Conservation (phyloP, 495 filamentous ascomycete genomes). For the Aspergillus sparsus region DNA sequence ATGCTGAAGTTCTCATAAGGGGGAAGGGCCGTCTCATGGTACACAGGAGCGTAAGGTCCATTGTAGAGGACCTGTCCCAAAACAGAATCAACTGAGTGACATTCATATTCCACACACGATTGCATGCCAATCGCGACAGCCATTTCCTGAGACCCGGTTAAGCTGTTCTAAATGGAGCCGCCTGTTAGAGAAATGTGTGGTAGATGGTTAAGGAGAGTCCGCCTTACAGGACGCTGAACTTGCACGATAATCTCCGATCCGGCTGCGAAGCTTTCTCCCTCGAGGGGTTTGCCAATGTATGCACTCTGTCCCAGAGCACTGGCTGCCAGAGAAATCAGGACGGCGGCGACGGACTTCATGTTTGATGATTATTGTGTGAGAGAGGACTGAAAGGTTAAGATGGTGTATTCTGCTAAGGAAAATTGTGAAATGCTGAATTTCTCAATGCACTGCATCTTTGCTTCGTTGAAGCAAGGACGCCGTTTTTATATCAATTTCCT, state of each 20-base stretch:
- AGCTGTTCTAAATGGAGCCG: constrained; percentile 26
- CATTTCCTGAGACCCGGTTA: constrained; percentile 34
- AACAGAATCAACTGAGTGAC: constrained; percentile 23
- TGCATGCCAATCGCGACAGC: constrained; percentile 38
- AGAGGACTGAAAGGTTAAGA: background rate
- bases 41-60: constrained; percentile 35
- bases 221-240: constrained; percentile 37
- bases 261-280: constrained; percentile 19
- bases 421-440: background rate
- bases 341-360: constrained; percentile 32
- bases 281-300: constrained; percentile 62
- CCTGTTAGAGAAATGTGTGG: background rate
- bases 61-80: constrained; percentile 37
- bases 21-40: constrained; percentile 27
- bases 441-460: background rate
- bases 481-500: background rate
- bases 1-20: constrained; percentile 46
- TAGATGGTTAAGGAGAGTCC: background rate
- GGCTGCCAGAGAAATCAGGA: constrained; percentile 26
- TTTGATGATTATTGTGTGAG: constrained; percentile 9
- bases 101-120: constrained; percentile 26
- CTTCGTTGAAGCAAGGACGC: background rate
- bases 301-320: constrained; percentile 66
- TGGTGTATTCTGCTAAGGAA: background rate
- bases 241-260: constrained; percentile 32